A percentile compares a stretch with the other conserved stretches of the same genome.
Conservation (phyloP, 2,329 filamentous ascomycete species). For the Calycina herbarum region DNA sequence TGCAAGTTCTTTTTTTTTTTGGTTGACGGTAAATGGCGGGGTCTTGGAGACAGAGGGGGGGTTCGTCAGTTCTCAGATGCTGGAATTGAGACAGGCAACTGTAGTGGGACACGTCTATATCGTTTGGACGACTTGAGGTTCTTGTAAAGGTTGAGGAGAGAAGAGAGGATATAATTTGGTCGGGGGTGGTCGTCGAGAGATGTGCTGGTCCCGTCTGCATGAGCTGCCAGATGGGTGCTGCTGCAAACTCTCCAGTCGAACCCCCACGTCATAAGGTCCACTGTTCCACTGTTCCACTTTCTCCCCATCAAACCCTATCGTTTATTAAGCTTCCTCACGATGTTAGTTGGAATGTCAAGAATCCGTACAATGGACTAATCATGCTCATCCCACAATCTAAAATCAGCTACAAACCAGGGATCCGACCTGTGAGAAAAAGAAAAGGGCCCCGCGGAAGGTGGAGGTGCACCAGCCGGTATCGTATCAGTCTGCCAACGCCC, state of each 20-base stretch:
- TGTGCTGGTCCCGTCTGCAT: neutral
- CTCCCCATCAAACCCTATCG: neutral
- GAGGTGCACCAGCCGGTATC: slow-evolving; percentile 8
- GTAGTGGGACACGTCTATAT: neutral
- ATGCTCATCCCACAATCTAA: too few species aligned
- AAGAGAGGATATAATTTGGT: neutral
- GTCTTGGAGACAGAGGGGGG: neutral
- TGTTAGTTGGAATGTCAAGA: neutral
- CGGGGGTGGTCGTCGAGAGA: neutral
- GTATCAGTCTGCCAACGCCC: too few species aligned
- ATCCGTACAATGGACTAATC: too few species aligned
- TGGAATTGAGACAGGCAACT: neutral
- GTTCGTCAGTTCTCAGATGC: neutral
- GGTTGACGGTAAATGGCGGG: slow-evolving; percentile 5
- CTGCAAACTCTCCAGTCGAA: neutral
- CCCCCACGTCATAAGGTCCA: neutral
- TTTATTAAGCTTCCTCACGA: neutral
- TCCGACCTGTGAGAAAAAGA: neutral
- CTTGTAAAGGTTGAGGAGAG: slow-evolving; percentile 1
- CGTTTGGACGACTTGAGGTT: neutral
- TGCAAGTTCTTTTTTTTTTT: neutral
- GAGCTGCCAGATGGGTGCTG: neutral
- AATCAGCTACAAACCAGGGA: neutral
- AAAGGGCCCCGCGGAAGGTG: slow-evolving; percentile 4
- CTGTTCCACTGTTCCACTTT: neutral